phyloP scores from a whole-genome alignment of 768 basidiomycete genomes.

The Tricholoma terreum region DNA sequence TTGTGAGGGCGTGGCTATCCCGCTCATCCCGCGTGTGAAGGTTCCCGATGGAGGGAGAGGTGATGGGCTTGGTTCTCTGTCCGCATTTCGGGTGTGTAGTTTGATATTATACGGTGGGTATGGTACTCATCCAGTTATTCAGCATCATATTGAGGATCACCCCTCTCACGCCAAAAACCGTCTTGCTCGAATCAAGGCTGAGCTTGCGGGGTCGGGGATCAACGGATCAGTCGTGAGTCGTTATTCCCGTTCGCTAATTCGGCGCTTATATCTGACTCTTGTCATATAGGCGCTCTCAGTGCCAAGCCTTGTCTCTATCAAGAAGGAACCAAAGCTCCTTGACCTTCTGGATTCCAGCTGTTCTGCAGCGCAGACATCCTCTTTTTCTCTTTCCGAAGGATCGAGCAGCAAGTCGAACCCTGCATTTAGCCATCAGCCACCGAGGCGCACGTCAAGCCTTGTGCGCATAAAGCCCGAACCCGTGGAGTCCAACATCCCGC shows the following conservation, averaged over 20 bases:
- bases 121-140: slow-evolving; percentile 1
- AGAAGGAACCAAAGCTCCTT: slow-evolving; percentile 7
- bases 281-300: neutral
- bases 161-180: slow-evolving; percentile 25
- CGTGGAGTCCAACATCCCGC: slow-evolving; percentile 27
- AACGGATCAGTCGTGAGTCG: slow-evolving; percentile 4
- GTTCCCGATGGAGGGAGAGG: slow-evolving; percentile 37
- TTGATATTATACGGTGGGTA: slow-evolving; percentile 2
- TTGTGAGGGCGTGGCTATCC: slow-evolving; percentile 33
- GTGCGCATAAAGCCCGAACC: slow-evolving; percentile 9
- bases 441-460: slow-evolving; percentile 6
- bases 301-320: neutral
- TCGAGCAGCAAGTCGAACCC: slow-evolving; percentile 1
- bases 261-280: slow-evolving; percentile 1
- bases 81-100: slow-evolving; percentile 43
- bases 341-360: slow-evolving; percentile 7
- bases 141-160: slow-evolving; percentile 30
- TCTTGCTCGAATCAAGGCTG: slow-evolving; percentile 21
- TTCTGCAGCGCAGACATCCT: neutral
- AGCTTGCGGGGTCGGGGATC: slow-evolving; percentile 5
- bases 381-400: neutral
- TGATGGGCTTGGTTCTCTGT: slow-evolving; percentile 45
- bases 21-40: slow-evolving; percentile 27
- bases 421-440: neutral
- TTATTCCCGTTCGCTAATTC: neutral